Base-by-base conservation (phyloP, 2,329 filamentous ascomycete species). In the Aspergillus costaricaensis region DNA sequence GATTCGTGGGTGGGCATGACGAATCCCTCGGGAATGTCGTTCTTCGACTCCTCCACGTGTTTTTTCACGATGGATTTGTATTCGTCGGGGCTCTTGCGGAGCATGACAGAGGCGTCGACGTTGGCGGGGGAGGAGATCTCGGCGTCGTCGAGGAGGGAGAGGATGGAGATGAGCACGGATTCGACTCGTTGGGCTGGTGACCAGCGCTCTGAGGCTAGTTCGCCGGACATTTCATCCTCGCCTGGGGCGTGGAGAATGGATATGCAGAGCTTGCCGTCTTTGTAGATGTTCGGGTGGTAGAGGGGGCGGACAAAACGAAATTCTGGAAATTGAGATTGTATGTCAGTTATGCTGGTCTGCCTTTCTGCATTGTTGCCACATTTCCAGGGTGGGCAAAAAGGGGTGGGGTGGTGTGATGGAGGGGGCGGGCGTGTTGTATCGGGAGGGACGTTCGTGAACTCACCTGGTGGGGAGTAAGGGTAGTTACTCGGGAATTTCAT, bases 111-210 rank as follows among this genome's bases (percentile, higher is more conserved):
- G 2, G 95, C 94, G 68, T 98, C 94, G 58, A 98, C 93, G 74
- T 98, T 98, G 64, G 94, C 95, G 0, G 95, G 92, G 0, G 92
- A 96, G 68, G 88, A 92, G 70, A 96, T 91, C 77, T 99, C 94
- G 14, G 94, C 92, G 69, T 96, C 92, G 74, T 98, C 95, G 58
- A 99, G 87, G 2, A 99, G 86, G 5, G 95, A 89, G 7, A 98
- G 85, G 17, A 98, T 91, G 8, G 92, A 96, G 63, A 96, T 92
- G 17, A 99, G 85, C 38, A 99, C 93, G 2, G 92, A 96, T 79
- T 98, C 95, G 51, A 96, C 94, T 19, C 93, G 91, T 76, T 98
- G 94, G 4, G 95, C 88, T 1, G 95, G 93, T 5, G 91, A 92
- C 94, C 94, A 99, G 60, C 94, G 90, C 79, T 98, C 95, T 60